Evolutionary conservation across 2,329 filamentous ascomycete genomes (phyloP).

Genomic region (Penicillium glabrum): DNA sequence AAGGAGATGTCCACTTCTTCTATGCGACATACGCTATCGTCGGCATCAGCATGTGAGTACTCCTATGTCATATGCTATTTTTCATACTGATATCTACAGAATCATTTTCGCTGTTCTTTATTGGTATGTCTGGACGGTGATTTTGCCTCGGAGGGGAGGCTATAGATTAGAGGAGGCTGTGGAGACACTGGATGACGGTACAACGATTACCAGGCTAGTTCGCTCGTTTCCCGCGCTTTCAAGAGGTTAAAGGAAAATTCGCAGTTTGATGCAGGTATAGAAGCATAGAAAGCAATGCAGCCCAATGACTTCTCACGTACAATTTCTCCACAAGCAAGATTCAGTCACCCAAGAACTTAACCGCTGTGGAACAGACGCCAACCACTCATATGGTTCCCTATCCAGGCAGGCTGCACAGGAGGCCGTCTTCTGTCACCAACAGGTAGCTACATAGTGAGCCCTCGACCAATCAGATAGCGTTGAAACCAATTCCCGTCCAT

Average conservation of each 20-base stretch:
- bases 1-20: slow-evolving; percentile 48
- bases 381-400: neutral
- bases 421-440: neutral
- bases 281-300: neutral
- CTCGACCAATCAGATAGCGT: neutral
- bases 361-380: too few relatives aligned
- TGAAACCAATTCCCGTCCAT: neutral
- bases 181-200: slow-evolving; percentile 65
- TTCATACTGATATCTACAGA: slow-evolving; percentile 37
- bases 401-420: neutral
- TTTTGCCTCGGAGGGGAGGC: slow-evolving; percentile 59
- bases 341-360: too few relatives aligned
- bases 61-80: neutral
- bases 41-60: slow-evolving; percentile 46
- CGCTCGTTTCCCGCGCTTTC: slow-evolving; percentile 10
- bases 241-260: neutral
- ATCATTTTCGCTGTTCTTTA: slow-evolving; percentile 61
- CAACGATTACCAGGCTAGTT: slow-evolving; percentile 61
- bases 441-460: neutral
- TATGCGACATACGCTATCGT: slow-evolving; percentile 57
- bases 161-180: slow-evolving; percentile 64
- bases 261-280: neutral
- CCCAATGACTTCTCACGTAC: neutral
- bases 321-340: too few relatives aligned
- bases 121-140: slow-evolving; percentile 67